Evolutionary conservation across 495 filamentous ascomycete genomes (phyloP).

Genomic region (Talaromyces adpressus): DNA sequence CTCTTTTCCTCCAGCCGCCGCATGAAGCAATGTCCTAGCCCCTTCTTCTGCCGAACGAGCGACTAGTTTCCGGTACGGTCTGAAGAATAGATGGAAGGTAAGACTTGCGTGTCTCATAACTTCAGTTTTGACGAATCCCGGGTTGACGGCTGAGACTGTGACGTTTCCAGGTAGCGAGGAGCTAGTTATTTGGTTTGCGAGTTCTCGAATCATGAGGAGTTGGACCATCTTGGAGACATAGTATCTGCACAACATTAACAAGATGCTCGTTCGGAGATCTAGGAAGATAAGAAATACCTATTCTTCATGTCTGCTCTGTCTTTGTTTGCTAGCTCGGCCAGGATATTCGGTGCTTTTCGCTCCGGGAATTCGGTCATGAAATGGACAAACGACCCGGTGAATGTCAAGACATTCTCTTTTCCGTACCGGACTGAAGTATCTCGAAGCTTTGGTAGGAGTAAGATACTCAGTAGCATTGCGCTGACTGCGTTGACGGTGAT

Average conservation of each 20-base stretch:
- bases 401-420: constrained; percentile 14
- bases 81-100: constrained; percentile 3
- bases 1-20: constrained; percentile 4
- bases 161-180: constrained; percentile 8
- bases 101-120: constrained; percentile 18
- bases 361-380: constrained; percentile 25
- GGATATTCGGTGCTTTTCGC: constrained; percentile 17
- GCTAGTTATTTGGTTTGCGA: constrained; percentile 19
- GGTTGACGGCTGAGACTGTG: constrained; percentile 19
- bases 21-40: constrained; percentile 10
- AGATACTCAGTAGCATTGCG: constrained; percentile 27
- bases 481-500: constrained; percentile 38
- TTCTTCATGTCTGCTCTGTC: constrained; percentile 1
- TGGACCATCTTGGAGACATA: constrained; percentile 28
- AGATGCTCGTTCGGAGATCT: background rate
- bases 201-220: constrained; percentile 19
- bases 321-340: constrained; percentile 16
- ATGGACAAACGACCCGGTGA: constrained; percentile 24
- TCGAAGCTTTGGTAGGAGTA: constrained; percentile 15
- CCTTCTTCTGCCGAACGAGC: constrained; percentile 10
- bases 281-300: background rate
- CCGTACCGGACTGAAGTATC: constrained; percentile 12
- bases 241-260: constrained; percentile 17
- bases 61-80: constrained; percentile 2
- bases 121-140: constrained; percentile 24